These are phyloP conservation scores for Trypanosoma mega DNA, from an alignment of 208 protist genomes.

Conservation along the genomic window DNA sequence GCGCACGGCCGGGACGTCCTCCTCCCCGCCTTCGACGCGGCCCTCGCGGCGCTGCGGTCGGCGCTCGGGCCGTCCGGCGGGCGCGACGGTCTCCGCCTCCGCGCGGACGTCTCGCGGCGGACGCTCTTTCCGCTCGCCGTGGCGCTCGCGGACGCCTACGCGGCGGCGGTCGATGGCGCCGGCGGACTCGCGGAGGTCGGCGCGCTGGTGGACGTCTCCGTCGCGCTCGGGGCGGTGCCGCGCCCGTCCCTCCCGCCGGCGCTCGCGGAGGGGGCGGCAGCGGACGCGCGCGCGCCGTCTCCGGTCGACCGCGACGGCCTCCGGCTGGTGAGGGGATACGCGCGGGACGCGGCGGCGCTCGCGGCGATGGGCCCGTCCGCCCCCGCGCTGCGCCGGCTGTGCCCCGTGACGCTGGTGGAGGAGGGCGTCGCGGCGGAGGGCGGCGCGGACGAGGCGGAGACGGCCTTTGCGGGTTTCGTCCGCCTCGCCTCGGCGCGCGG, in stretches of 20 bases:
- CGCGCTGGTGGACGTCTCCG: conserved; percentile 44
- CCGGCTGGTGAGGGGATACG: conserved; percentile 18
- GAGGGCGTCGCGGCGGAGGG: conserved; percentile 27
- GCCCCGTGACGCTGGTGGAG: conserved; percentile 26
- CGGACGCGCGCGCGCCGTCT: not conserved
- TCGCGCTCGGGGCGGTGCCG: conserved; percentile 44
- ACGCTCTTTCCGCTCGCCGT: conserved; percentile 73
- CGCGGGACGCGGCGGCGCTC: conserved; percentile 14
- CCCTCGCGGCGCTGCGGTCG: conserved; percentile 41
- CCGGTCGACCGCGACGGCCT: conserved; percentile 4
- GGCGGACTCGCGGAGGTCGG: conserved; percentile 52
- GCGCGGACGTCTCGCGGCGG: conserved; percentile 45
- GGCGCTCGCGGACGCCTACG: conserved; percentile 70
- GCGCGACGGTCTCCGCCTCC: conserved; percentile 21
- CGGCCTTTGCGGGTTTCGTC: conserved; percentile 33
- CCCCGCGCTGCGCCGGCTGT: conserved; percentile 30
- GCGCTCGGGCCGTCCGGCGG: conserved; percentile 27
- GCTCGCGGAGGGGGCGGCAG: conserved; percentile 46
- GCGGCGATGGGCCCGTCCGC: conserved; percentile 7
- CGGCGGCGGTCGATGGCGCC: conserved; percentile 34
- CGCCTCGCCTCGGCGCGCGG: not conserved
- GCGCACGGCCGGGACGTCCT: conserved; percentile 33
- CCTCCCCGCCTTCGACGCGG: conserved; percentile 42
- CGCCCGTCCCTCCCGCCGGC: conserved; percentile 36
- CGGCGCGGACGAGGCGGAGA: conserved; percentile 20